Base-by-base conservation (phyloP, 1,284 basidiomycete genomes). In the Volvariella volvacea region DNA sequence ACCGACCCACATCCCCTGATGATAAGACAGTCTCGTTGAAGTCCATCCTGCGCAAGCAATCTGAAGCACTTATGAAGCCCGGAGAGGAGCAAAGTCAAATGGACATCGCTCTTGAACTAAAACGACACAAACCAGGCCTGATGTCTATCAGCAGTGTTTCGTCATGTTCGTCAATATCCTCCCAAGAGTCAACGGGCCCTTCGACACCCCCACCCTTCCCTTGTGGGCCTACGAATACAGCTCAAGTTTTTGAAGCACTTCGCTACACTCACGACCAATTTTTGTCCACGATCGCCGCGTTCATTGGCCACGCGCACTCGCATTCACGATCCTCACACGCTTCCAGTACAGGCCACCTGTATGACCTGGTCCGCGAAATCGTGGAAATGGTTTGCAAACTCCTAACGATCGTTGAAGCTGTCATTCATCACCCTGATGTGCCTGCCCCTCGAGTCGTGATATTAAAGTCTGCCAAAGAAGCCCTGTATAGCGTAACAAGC, bases 251-350 rank as follows among this genome's bases (percentile, higher is more conserved):
- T 61, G 81, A 84, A 43, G 76, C 78, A 3, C 69, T 91, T 21
- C 80, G 83, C 16, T 63, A 72, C 43, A 88, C 89, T 8, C 91
- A 95, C 60, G 92, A 95, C 57, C 81, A 88, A 48, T 87, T 96
- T 51, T 71, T 97, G 4, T 95, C 92, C 3, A 89, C 91, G 14
- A 92, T 97, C 55, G 94, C 95, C 9, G 93, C 93, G 2, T 94
- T 99, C 62, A 95, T 99, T 55, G 94, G 94, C 1, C 93, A 97
- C 57, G 88, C 92, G 1, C 94, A 99, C 59, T 90, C 89, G 12
- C 91, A 98, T 68, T 86, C 89, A 15, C 82, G 88, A 43, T 73
- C 80, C 19, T 88, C 88, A 15, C 92, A 96, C 62, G 89, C 93
- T 0, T 91, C 92, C 6, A 90, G 84, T 50, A 95, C 92, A 30